A percentile compares a stretch with the other conserved stretches of the same genome.
These are phyloP conservation scores for Triangularia setosa DNA, from an alignment of 2,329 filamentous ascomycete genomes.

Conservation along the genomic window DNA sequence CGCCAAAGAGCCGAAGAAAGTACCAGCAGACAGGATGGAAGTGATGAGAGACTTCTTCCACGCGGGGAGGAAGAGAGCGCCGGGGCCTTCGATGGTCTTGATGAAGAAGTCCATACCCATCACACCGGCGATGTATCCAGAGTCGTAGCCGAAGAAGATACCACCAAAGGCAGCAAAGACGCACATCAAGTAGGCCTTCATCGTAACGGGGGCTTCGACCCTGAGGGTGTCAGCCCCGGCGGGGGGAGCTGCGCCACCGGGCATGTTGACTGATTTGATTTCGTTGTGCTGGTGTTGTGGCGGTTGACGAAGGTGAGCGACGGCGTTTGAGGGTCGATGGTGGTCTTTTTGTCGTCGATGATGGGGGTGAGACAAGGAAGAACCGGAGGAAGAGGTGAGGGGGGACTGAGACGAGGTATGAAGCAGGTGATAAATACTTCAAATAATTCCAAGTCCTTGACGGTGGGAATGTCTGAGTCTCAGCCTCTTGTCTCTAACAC, in stretches of 20 bases:
- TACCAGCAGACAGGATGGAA: conserved; percentile 60
- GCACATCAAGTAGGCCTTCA: conserved; percentile 58
- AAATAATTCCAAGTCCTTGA: neutral
- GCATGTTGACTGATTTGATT: conserved; percentile 12
- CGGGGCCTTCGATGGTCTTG: conserved; percentile 23
- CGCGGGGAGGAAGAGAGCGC: conserved; percentile 17
- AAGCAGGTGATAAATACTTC: neutral
- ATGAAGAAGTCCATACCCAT: conserved; percentile 38
- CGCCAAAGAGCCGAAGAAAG: conserved; percentile 62
- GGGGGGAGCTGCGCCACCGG: conserved; percentile 14
- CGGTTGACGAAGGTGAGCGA: neutral
- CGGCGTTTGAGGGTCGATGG: neutral
- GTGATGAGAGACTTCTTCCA: conserved; percentile 47
- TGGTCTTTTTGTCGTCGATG: neutral
- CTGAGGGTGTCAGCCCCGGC: conserved; percentile 40
- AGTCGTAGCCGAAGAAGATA: conserved; percentile 59
- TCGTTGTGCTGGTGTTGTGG: neutral
- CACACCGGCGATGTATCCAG: conserved; percentile 52
- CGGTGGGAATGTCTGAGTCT: neutral
- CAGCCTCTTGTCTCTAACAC: neutral
- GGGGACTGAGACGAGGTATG: neutral
- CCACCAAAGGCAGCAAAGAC: conserved; percentile 58
- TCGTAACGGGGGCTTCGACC: conserved; percentile 53
- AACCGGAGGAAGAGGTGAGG: neutral
- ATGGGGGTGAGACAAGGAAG: neutral